Evolutionary conservation across 2,329 filamentous ascomycete genomes (phyloP).

Genomic region (Arthrobotrys sinensis): DNA sequence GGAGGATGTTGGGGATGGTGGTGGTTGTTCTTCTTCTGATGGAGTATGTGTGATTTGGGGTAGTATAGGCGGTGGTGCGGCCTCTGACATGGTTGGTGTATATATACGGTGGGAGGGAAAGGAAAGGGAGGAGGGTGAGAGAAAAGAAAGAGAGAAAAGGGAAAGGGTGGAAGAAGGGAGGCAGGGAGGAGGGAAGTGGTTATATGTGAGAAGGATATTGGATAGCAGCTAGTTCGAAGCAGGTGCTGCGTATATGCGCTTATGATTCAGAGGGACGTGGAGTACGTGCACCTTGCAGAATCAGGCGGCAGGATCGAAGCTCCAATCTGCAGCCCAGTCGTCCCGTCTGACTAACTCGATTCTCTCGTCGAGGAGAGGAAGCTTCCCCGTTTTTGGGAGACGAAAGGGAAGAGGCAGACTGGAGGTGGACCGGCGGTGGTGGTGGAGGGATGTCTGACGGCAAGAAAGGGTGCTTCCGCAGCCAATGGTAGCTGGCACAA

Average conservation of each 20-base stretch:
- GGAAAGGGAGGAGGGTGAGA: not conserved
- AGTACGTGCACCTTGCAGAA: conserved; percentile 43
- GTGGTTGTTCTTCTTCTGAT: conserved; percentile 27
- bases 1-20: conserved; percentile 35
- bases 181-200: conserved; percentile 30
- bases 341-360: conserved; percentile 23
- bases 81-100: conserved; percentile 56
- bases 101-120: conserved; percentile 21
- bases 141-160: conserved; percentile 16
- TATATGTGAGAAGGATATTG: conserved; percentile 44
- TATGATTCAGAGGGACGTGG: conserved; percentile 51
- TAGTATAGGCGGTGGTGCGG: conserved; percentile 41
- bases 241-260: conserved; percentile 49
- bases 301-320: conserved; percentile 40
- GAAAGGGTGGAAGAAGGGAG: conserved; percentile 6
- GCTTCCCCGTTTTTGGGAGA: conserved; percentile 34
- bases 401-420: conserved; percentile 34
- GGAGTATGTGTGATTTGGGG: conserved; percentile 52
- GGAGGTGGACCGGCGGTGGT: conserved; percentile 10
- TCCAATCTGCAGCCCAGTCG: conserved; percentile 47
- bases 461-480: conserved; percentile 47
- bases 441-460: conserved; percentile 37
- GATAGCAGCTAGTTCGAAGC: not conserved
- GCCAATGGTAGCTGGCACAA: conserved; percentile 35
- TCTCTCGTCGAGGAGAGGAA: conserved; percentile 8